These are phyloP conservation scores for Nissolia schottii DNA, from an alignment of 306 rosid species.

Conservation along the genomic window DNA sequence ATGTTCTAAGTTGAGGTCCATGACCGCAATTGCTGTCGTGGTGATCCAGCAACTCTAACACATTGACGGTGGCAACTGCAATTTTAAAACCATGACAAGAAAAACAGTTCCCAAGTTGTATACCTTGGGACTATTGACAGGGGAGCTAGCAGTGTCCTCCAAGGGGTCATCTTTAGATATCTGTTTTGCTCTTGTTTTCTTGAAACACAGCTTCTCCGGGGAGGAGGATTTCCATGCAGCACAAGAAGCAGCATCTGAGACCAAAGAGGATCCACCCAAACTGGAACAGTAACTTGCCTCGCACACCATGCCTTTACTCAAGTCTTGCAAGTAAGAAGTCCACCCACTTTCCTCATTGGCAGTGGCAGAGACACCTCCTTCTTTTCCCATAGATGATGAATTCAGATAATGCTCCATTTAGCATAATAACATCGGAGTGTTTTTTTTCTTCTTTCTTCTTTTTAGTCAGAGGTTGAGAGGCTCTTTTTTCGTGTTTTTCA, in stretches of 20 bases:
- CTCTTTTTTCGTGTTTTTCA: neutral
- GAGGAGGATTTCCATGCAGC: slow-evolving; percentile 58
- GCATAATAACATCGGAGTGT: neutral
- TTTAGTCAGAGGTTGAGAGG: slow-evolving; percentile 22
- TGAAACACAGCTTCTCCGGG: slow-evolving; percentile 44
- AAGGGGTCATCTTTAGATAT: slow-evolving; percentile 56
- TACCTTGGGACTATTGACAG: slow-evolving; percentile 89
- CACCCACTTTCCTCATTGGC: slow-evolving; percentile 76
- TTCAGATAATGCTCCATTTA: slow-evolving; percentile 48
- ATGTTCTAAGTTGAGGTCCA: too few species aligned
- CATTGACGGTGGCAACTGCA: too few species aligned
- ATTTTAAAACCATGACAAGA: too few species aligned
- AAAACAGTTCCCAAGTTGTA: too few species aligned
- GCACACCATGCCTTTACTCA: slow-evolving; percentile 24
- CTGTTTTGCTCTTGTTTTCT: slow-evolving; percentile 54
- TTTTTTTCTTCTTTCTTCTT: neutral
- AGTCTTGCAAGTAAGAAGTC: slow-evolving; percentile 84
- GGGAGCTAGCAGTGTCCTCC: slow-evolving; percentile 95
- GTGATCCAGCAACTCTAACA: too few species aligned
- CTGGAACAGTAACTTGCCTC: slow-evolving; percentile 28
- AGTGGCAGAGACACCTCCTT: slow-evolving; percentile 20
- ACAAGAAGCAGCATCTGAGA: slow-evolving; percentile 88
- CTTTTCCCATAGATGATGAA: slow-evolving; percentile 36
- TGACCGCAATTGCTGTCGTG: too few species aligned
- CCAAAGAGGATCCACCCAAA: slow-evolving; percentile 60